phyloP scores from a whole-genome alignment of 2,329 filamentous ascomycete genomes.

The Verticillium klebahnii region DNA sequence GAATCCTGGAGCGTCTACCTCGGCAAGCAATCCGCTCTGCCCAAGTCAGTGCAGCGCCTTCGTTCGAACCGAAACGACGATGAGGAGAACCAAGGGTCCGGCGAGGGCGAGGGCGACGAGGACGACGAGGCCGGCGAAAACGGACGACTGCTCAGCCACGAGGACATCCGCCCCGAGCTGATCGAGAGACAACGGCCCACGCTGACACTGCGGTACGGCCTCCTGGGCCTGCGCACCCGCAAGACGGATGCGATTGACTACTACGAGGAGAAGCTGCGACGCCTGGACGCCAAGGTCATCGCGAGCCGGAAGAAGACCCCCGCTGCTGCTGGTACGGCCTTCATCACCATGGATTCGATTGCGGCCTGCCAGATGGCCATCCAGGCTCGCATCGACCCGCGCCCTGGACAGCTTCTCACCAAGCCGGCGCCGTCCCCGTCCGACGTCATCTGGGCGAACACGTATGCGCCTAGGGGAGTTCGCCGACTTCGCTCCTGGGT shows the following conservation, averaged over 20 bases:
- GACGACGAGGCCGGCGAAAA: constrained; percentile 49
- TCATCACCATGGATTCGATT: constrained; percentile 96
- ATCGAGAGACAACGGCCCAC: constrained; percentile 56
- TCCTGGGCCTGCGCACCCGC: constrained; percentile 64
- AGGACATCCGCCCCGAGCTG: constrained; percentile 14
- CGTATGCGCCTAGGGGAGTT: constrained; percentile 70
- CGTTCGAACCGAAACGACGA: constrained; percentile 13
- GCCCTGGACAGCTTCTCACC: constrained; percentile 78
- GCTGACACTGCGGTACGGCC: constrained; percentile 73
- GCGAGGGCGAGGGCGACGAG: constrained; percentile 26
- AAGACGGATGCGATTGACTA: constrained; percentile 90
- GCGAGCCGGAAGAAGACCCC: constrained; percentile 71
- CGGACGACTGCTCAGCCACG: constrained; percentile 48
- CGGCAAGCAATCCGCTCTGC: constrained; percentile 43
- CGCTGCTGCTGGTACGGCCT: constrained; percentile 75
- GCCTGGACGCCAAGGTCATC: constrained; percentile 70
- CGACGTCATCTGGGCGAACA: constrained; percentile 94
- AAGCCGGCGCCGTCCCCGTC: constrained; percentile 82
- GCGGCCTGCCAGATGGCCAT: constrained; percentile 92
- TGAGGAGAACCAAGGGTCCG: constrained; percentile 21
- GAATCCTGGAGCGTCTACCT: constrained; percentile 76
- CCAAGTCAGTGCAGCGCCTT: constrained; percentile 25
- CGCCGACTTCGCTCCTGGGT: constrained; percentile 77
- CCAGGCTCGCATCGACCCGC: constrained; percentile 87
- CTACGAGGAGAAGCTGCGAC: constrained; percentile 79